Base-by-base conservation (phyloP, 768 basidiomycete species). In the Tylopilus sp. region DNA sequence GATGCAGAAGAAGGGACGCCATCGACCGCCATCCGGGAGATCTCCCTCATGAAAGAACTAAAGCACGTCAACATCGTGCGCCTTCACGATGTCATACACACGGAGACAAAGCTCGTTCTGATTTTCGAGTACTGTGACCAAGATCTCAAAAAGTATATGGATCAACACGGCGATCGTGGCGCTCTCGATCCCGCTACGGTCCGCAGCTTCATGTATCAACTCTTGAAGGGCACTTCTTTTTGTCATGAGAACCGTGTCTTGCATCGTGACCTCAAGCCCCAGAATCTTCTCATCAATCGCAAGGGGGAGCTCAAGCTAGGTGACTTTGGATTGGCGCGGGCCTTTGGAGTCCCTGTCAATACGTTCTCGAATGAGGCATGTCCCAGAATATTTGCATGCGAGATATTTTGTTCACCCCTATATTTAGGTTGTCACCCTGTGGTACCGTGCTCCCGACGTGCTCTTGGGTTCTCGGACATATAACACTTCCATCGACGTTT, bases 1-100 rank as follows among this genome's bases (percentile, higher is more conserved):
- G 97, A 99, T 75, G 91, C 97, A 5, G 97, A 99, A 71, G 97
- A 99, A 73, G 97, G 97, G 30, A 99, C 97, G 0, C 97, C 97
- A 28, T 94, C 91, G 41, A 99, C 97, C 13, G 97, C 97, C 48
- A 99, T 99, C 68, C 87, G 97, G 42, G 97, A 99, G 77, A 98
- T 99, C 63, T 95, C 91, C 38, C 81, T 98, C 58, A 98, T 98
- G 95, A 98, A 99, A 70, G 97, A 99, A 68, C 85, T 99, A 64
- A 97, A 97, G 71, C 97, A 99, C 63, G 85, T 91, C 75, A 99
- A 99, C 74, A 95, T 99, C 66, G 92, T 99, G 66, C 85, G 97
- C 63, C 82, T 99, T 18, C 88, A 98, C 75, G 97, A 98, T 69
- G 97, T 99, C 44, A 98, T 98, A 57, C 97, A 99, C 71, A 98